These are phyloP conservation scores for Globisporangium yorkense DNA, from an alignment of 352 stramenopile species.

Conservation along the genomic window DNA sequence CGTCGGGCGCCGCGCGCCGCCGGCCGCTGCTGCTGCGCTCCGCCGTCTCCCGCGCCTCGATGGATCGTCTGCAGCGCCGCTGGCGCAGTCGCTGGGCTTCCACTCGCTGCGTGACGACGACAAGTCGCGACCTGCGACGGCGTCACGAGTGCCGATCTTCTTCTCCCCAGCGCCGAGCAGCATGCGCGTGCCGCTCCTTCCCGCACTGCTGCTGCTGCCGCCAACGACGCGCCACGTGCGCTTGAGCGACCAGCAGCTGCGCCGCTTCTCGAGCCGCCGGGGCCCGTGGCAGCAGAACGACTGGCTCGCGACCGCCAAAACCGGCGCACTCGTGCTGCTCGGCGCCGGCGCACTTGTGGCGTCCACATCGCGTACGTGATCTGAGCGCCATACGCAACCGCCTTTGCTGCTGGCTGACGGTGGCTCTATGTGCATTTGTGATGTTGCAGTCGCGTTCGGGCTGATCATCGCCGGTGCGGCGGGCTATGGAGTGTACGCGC, in stretches of 20 bases:
- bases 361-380: constrained; percentile 49
- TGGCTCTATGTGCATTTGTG: neutral
- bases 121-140: neutral
- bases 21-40: neutral
- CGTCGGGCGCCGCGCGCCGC: neutral
- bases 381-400: neutral
- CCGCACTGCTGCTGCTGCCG: neutral
- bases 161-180: neutral
- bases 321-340: constrained; percentile 50
- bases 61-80: neutral
- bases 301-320: constrained; percentile 55
- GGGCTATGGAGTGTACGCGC: constrained; percentile 63
- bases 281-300: constrained; percentile 37
- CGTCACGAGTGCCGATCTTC: neutral
- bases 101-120: neutral
- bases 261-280: constrained; percentile 25
- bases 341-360: constrained; percentile 51
- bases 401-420: neutral
- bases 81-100: neutral
- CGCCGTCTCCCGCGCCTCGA: neutral
- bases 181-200: neutral
- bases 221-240: neutral
- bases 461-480: constrained; percentile 57
- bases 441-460: constrained; percentile 58
- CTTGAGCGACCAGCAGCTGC: constrained; percentile 14